Percentiles rank a stretch among this genome's conserved stretches.
phyloP scores from a whole-genome alignment of 2,329 filamentous ascomycete species.

The Penicillium decumbens region DNA sequence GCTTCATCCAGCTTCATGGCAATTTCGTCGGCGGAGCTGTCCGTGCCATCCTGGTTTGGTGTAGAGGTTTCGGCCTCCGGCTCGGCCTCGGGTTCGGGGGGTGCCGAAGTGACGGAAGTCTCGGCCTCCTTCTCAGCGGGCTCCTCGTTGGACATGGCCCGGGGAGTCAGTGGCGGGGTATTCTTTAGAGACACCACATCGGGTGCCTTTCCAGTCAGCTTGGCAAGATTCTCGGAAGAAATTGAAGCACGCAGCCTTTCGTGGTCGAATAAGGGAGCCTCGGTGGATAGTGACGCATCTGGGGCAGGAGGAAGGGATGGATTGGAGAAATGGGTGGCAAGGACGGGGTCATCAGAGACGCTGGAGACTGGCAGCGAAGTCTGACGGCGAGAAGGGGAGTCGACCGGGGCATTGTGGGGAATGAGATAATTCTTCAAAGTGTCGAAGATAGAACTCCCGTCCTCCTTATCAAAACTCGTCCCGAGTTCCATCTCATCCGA shows the following conservation, averaged over 20 bases:
- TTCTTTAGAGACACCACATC: conserved; percentile 67
- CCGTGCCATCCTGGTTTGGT: conserved; percentile 20
- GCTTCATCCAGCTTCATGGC: conserved; percentile 36
- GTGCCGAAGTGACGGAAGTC: conserved; percentile 22
- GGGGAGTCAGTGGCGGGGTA: conserved; percentile 82
- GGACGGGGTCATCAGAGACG: conserved; percentile 60
- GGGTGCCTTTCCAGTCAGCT: conserved; percentile 79
- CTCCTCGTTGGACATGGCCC: conserved; percentile 69
- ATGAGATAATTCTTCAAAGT: conserved; percentile 43
- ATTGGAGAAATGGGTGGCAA: conserved; percentile 65
- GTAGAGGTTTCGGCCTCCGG: conserved; percentile 10
- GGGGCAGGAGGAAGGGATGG: conserved; percentile 54
- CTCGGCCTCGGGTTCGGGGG: conserved; percentile 7
- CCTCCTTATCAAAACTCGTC: conserved; percentile 36
- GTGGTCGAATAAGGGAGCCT: conserved; percentile 50
- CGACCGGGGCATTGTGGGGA: conserved; percentile 30
- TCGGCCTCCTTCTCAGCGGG: conserved; percentile 29
- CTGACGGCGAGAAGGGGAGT: conserved; percentile 41
- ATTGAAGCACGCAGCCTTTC: conserved; percentile 40
- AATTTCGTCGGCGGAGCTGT: conserved; percentile 34
- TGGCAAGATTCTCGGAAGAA: conserved; percentile 44
- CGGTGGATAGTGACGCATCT: conserved; percentile 43
- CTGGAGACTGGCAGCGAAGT: conserved; percentile 57
- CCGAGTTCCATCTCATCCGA: conserved; percentile 40
- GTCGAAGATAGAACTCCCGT: conserved; percentile 39